These are phyloP conservation scores for Venturia aucupariae DNA, from an alignment of 2,329 filamentous ascomycete species.

Conservation along the genomic window DNA sequence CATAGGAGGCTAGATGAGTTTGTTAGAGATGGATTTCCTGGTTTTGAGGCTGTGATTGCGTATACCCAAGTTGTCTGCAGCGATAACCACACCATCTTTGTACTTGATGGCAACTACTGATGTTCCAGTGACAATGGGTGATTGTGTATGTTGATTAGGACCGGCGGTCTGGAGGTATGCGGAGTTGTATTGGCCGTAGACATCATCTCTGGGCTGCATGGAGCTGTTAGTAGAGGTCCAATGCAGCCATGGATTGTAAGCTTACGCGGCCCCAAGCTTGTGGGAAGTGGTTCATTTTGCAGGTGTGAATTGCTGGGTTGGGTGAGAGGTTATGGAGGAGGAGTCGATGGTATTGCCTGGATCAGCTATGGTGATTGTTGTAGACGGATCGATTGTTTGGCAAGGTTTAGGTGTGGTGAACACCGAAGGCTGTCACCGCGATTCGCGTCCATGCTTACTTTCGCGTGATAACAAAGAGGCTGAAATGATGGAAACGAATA, in stretches of 20 bases:
- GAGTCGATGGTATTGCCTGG: background rate
- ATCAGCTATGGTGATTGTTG: background rate
- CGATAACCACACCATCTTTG: slow-evolving; percentile 91
- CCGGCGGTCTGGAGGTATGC: slow-evolving; percentile 66
- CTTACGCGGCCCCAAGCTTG: slow-evolving; percentile 58
- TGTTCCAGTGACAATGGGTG: slow-evolving; percentile 89
- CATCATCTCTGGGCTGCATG: slow-evolving; percentile 84
- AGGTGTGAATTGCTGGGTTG: background rate
- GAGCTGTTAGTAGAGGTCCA: slow-evolving; percentile 21
- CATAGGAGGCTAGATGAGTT: slow-evolving; percentile 69
- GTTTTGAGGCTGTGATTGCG: slow-evolving; percentile 6
- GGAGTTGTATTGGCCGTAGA: slow-evolving; percentile 88
- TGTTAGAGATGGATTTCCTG: slow-evolving; percentile 7
- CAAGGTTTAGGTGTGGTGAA: background rate
- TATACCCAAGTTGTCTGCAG: slow-evolving; percentile 87
- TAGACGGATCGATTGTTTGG: background rate
- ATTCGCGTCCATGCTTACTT: background rate
- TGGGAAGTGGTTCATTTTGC: slow-evolving; percentile 54
- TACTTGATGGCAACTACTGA: slow-evolving; percentile 94
- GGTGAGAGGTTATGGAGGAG: background rate
- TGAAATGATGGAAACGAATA: background rate
- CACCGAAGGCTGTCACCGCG: background rate
- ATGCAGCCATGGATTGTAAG: slow-evolving; percentile 18
- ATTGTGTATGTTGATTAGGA: slow-evolving; percentile 81
- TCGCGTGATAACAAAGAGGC: background rate